Percentiles rank a stretch among this genome's conserved stretches.
phyloP scores from a whole-genome alignment of 1,139 yeast genomes.

The Geotrichum cucujoidarum region DNA sequence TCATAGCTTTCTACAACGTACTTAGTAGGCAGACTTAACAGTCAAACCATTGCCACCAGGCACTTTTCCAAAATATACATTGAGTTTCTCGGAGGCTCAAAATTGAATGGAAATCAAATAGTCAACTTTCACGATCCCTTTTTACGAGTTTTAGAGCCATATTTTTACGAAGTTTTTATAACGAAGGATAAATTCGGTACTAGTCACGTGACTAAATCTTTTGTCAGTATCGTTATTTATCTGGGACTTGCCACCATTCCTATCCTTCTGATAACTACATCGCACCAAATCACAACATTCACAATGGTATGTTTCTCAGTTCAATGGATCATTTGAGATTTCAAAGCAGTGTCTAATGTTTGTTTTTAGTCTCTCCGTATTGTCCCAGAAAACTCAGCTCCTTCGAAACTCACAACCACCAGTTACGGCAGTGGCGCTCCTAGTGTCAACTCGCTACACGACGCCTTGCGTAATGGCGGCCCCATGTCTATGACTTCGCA shows the following conservation, averaged over 20 bases:
- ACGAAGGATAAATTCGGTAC: no score
- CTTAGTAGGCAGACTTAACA: no score
- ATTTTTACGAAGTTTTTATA: no score
- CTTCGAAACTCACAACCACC: slow-evolving; percentile 25
- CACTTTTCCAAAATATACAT: no score
- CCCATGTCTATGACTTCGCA: slow-evolving; percentile 48
- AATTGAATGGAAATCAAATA: no score
- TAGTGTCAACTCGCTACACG: slow-evolving; percentile 30
- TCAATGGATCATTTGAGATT: not conserved
- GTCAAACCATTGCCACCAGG: no score
- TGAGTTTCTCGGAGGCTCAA: no score
- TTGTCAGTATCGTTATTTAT: no score
- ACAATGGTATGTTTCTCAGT: slow-evolving; percentile 9
- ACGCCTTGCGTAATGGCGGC: slow-evolving; percentile 29
- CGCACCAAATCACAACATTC: not conserved
- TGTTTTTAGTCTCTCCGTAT: slow-evolving; percentile 26
- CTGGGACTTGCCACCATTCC: not conserved
- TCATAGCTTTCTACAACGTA: no score
- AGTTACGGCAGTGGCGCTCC: slow-evolving; percentile 31
- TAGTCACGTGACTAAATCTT: slow-evolving; percentile 1
- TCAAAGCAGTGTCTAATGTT: not conserved
- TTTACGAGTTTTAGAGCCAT: no score
- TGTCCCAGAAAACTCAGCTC: slow-evolving; percentile 27
- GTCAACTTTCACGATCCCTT: no score
- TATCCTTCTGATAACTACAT: not conserved